Evolutionary conservation across 2,329 filamentous ascomycete species (phyloP).

Genomic region (Fulvia fulva): DNA sequence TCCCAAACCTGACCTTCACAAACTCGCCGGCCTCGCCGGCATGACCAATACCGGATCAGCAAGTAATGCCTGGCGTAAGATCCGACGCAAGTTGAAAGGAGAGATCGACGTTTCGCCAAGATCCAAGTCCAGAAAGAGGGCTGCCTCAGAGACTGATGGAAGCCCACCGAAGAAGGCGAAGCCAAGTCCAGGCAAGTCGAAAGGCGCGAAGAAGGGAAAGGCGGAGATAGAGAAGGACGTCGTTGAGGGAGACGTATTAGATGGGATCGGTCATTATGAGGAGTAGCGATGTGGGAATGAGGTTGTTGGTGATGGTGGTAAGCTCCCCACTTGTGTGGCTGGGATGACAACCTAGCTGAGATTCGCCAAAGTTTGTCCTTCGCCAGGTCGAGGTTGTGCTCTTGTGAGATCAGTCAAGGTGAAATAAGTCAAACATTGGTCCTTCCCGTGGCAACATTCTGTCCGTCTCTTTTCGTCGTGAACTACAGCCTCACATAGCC

Average conservation of each 20-base stretch:
- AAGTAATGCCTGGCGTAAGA: conserved; percentile 9
- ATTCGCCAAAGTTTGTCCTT: not conserved
- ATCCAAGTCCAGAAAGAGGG: not conserved
- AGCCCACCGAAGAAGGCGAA: not conserved
- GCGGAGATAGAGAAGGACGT: not conserved
- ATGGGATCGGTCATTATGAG: not conserved
- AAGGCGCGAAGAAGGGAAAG: not conserved
- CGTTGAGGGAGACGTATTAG: not conserved
- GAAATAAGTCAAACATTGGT: too few species aligned
- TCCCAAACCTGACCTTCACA: conserved; percentile 10
- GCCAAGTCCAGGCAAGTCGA: not conserved
- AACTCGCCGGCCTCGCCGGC: conserved; percentile 6
- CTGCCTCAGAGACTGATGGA: not conserved
- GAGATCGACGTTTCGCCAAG: not conserved
- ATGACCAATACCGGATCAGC: conserved; percentile 9
- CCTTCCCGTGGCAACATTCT: not conserved
- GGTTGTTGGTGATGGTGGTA: not conserved
- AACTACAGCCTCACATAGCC: too few species aligned
- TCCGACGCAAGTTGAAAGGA: conserved; percentile 3
- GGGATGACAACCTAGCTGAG: not conserved
- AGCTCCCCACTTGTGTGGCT: not conserved
- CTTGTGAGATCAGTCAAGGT: too few species aligned
- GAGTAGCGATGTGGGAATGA: not conserved
- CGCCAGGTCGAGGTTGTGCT: too few species aligned
- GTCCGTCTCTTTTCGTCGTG: too few species aligned